Evolutionary conservation across 225 moss, liverwort and hornwort species (phyloP), one percentile per base, ranked within the genome.

Genomic region (Neckera pumila): DNA sequence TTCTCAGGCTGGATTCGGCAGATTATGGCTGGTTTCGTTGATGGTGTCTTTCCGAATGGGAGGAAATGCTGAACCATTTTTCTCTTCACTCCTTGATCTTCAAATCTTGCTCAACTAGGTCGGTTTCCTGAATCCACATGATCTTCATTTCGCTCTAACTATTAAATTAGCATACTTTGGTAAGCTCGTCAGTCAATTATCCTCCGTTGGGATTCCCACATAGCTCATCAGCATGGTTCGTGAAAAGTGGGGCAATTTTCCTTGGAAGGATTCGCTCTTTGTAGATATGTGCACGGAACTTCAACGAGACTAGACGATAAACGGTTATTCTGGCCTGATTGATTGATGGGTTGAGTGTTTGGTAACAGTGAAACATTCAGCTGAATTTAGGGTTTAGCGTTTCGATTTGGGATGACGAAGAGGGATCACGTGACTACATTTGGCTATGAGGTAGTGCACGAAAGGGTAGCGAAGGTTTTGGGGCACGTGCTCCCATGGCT

Each of bases 401-500:
- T 83, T 67, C 11, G 49, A 1, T 25, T 79, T 25, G 76, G 36
- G 71, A 92, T 91, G 92, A 86, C 61, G 80, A 91, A 58, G 88
- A 86, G 80, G 73, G 62, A 76, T 83, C 79, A 77, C 31, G 38
- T 67, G 83, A 51, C 38, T 12, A 54, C 61, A 74, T 17, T 40
- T 53, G 49, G 85, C 54, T 86, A 70, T 64, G 87, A 82, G n/a
- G 62, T 38, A 33, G 38, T 36, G 31, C 79, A 83, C 47, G 87
- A 70, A 27, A 78, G 66, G 61, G 65, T 63, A 11, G 19, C 57
- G 42, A 65, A 86, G 40, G 82, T 83, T n/a, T 76, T 95, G 86
- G 89, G 92, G 88, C 80, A 92, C 54, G 92, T 85, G 47, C 88
- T 96, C 85, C 87, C 92, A 56, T 93, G 95, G 89, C 90, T 96